Percentiles rank a stretch among this genome's conserved stretches.
Conservation (phyloP, 177 flowering plant genomes). For the Vitis hybrid region DNA sequence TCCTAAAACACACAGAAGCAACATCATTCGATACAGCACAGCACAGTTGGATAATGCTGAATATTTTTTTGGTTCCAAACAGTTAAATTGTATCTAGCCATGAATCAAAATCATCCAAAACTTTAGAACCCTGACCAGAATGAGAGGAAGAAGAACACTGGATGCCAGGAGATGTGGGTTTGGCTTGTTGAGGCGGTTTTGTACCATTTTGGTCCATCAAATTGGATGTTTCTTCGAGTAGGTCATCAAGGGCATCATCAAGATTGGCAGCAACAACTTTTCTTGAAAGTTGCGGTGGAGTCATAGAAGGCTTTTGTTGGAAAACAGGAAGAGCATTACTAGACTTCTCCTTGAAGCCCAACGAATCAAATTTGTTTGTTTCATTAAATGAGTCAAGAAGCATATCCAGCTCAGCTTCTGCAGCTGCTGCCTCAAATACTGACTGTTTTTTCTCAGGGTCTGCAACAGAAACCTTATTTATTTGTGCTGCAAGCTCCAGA, state of each 20-base stretch:
- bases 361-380: conserved; percentile 28
- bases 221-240: conserved; percentile 43
- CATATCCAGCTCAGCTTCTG: conserved; percentile 80
- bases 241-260: conserved; percentile 49
- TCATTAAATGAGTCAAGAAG: conserved; percentile 67
- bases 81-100: conserved; percentile 59
- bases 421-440: conserved; percentile 47
- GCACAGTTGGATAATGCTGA: too few relatives aligned
- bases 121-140: conserved; percentile 27
- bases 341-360: conserved; percentile 13
- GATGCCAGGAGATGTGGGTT: background rate
- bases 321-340: background rate
- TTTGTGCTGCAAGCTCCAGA: conserved; percentile 10
- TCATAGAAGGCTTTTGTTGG: conserved; percentile 4
- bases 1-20: too few relatives aligned
- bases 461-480: conserved; percentile 2
- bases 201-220: conserved; percentile 9
- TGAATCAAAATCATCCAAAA: conserved; percentile 71
- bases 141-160: conserved; percentile 20
- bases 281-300: conserved; percentile 11
- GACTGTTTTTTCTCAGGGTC: conserved; percentile 17
- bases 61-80: background rate
- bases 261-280: conserved; percentile 14
- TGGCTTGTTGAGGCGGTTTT: conserved; percentile 7
- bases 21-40: too few relatives aligned